A percentile compares a stretch with the other conserved stretches of the same genome.
Evolutionary conservation across 108 stramenopile genomes (phyloP).

Genomic region (Schizochytrium sp.): DNA sequence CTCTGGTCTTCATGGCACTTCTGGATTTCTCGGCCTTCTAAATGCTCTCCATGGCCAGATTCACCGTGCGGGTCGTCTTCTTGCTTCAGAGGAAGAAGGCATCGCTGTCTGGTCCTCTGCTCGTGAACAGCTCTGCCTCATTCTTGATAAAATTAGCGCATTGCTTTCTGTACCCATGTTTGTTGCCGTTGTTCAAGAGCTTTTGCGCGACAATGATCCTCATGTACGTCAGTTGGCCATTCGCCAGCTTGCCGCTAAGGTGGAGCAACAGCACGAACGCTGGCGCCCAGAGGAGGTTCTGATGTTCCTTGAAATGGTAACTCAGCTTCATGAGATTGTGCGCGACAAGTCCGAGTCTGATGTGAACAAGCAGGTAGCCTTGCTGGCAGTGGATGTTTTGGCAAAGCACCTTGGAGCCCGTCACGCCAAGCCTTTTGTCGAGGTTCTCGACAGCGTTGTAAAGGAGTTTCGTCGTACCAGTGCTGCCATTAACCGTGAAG

Average conservation of each 20-base stretch:
- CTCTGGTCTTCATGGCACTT: constrained; percentile 25
- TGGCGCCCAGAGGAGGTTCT: constrained; percentile 50
- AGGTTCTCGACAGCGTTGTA: constrained; percentile 38
- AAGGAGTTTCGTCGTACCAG: constrained; percentile 22
- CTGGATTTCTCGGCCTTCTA: constrained; percentile 55
- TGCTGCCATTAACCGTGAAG: neutral
- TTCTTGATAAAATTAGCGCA: constrained; percentile 38
- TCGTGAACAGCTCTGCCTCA: constrained; percentile 19
- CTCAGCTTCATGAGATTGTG: constrained; percentile 19
- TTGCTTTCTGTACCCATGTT: constrained; percentile 47
- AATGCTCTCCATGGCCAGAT: constrained; percentile 41
- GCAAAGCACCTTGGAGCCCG: constrained; percentile 15
- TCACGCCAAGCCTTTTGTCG: constrained; percentile 6
- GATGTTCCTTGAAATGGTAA: constrained; percentile 48
- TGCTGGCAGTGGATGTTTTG: constrained; percentile 11
- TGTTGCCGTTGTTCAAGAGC: constrained; percentile 45
- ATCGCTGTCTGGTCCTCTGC: constrained; percentile 8
- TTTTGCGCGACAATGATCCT: constrained; percentile 34
- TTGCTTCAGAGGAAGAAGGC: neutral
- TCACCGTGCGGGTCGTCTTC: neutral
- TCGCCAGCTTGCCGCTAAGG: constrained; percentile 41
- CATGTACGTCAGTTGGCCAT: constrained; percentile 52
- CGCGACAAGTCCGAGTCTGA: constrained; percentile 30
- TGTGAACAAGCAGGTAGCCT: constrained; percentile 49
- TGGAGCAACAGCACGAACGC: constrained; percentile 29